These are phyloP conservation scores for Coprinopsis marcescibilis DNA, from an alignment of 768 basidiomycete species.

Conservation along the genomic window DNA sequence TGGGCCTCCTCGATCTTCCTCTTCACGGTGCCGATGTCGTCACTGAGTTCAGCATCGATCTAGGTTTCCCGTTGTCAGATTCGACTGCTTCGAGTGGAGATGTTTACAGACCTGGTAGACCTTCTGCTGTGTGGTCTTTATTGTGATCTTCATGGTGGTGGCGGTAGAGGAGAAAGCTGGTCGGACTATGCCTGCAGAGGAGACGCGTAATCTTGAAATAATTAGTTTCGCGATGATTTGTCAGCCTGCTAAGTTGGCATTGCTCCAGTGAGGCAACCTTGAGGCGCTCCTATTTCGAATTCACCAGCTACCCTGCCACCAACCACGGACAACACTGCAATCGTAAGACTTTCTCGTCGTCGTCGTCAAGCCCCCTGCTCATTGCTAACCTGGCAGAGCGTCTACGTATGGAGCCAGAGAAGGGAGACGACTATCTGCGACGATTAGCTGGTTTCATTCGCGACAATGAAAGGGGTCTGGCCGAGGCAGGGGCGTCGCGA, in stretches of 20 bases:
- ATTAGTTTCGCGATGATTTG: constrained; percentile 9
- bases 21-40: constrained; percentile 79
- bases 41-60: constrained; percentile 72
- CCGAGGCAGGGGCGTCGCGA: constrained; percentile 51
- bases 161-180: constrained; percentile 11
- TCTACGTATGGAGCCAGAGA: constrained; percentile 37
- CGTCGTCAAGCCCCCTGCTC: constrained; percentile 9
- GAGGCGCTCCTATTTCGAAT: not conserved
- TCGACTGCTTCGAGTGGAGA: not conserved
- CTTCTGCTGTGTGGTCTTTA: constrained; percentile 95
- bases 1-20: constrained; percentile 74
- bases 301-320: not conserved
- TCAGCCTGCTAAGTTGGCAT: constrained; percentile 6
- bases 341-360: constrained; percentile 2
- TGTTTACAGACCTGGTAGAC: constrained; percentile 61
- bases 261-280: not conserved
- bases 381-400: constrained; percentile 13
- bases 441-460: constrained; percentile 67
- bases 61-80: constrained; percentile 21
- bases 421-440: constrained; percentile 73
- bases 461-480: constrained; percentile 65
- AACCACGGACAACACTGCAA: constrained; percentile 5
- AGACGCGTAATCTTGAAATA: constrained; percentile 13
- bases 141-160: constrained; percentile 79
- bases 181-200: not conserved